These are phyloP conservation scores for Paecilomyces sp. DNA, from an alignment of 2,329 filamentous ascomycete genomes.

Conservation along the genomic window DNA sequence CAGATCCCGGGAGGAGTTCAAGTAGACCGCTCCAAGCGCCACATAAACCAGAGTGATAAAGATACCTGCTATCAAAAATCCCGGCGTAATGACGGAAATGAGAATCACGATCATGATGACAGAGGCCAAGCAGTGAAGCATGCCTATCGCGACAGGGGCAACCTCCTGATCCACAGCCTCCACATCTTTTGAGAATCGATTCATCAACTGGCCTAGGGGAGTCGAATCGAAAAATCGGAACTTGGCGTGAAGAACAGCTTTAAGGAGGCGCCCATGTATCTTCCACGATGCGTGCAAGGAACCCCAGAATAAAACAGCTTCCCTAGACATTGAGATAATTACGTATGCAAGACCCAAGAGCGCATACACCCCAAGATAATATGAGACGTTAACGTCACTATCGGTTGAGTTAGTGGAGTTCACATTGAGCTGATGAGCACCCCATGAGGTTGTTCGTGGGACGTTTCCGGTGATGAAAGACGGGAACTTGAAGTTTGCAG, in stretches of 20 bases:
- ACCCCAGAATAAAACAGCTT: slow-evolving; percentile 85
- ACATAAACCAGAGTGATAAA: slow-evolving; percentile 82
- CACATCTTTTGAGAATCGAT: slow-evolving; percentile 95
- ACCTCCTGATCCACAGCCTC: slow-evolving; percentile 95
- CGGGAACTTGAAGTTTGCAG: slow-evolving; percentile 27
- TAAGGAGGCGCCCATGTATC: slow-evolving; percentile 73
- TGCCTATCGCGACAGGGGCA: slow-evolving; percentile 77
- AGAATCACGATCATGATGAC: slow-evolving; percentile 80
- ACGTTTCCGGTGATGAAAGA: slow-evolving; percentile 30
- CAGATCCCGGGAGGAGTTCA: slow-evolving; percentile 86
- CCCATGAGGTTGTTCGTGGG: slow-evolving; percentile 24
- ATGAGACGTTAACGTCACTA: slow-evolving; percentile 64
- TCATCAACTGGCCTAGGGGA: slow-evolving; percentile 92
- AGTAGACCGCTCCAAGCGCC: slow-evolving; percentile 77
- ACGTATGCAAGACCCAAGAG: slow-evolving; percentile 71
- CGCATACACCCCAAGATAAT: slow-evolving; percentile 80
- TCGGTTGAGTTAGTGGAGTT: slow-evolving; percentile 10
- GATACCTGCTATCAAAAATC: slow-evolving; percentile 76
- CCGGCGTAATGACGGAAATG: slow-evolving; percentile 83
- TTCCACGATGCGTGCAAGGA: slow-evolving; percentile 81
- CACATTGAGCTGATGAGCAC: slow-evolving; percentile 19
- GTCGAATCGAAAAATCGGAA: slow-evolving; percentile 98
- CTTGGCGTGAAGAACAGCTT: slow-evolving; percentile 74
- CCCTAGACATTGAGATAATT: slow-evolving; percentile 71
- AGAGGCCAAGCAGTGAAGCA: slow-evolving; percentile 58